phyloP scores from a whole-genome alignment of 2,329 filamentous ascomycete genomes.

The Samsoniella hepiali region DNA sequence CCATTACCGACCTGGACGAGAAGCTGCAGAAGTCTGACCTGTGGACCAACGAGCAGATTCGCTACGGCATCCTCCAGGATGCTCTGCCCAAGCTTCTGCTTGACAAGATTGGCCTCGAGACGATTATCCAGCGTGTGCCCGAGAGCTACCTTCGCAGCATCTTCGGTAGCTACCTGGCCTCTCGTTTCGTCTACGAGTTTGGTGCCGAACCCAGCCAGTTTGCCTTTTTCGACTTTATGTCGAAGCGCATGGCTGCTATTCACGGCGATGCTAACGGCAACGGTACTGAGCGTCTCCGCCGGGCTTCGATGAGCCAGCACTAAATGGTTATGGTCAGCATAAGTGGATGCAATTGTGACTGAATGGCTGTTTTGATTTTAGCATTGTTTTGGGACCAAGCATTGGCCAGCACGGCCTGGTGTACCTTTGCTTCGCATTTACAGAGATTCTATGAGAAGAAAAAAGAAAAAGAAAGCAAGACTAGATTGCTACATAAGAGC shows the following conservation, averaged over 20 bases:
- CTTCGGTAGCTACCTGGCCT: constrained; percentile 93
- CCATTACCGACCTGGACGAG: constrained; percentile 95
- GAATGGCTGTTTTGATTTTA: constrained; percentile 2
- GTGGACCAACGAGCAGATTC: constrained; percentile 79
- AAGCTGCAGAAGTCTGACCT: constrained; percentile 91
- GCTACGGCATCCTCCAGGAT: constrained; percentile 74
- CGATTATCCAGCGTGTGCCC: constrained; percentile 81
- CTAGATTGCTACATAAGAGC: neutral
- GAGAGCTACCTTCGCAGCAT: constrained; percentile 91
- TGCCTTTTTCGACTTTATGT: constrained; percentile 95
- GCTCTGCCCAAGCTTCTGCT: constrained; percentile 81
- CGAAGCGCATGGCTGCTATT: constrained; percentile 57
- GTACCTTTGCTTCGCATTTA: constrained; percentile 4
- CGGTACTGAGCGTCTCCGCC: constrained; percentile 29
- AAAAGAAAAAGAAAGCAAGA: neutral
- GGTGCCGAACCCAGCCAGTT: constrained; percentile 92
- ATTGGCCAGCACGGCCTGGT: constrained; percentile 8
- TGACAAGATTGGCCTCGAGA: constrained; percentile 86
- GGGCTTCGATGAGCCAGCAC: constrained; percentile 25
- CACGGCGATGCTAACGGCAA: constrained; percentile 18
- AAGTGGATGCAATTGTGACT: neutral
- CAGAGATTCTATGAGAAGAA: neutral
- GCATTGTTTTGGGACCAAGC: constrained; percentile 3
- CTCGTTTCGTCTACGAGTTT: constrained; percentile 93
- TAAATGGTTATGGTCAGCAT: neutral